Percentiles rank a stretch among this genome's conserved stretches.
Conservation (phyloP, 176 grass and related monocot species). For the Oryza coarctata region DNA sequence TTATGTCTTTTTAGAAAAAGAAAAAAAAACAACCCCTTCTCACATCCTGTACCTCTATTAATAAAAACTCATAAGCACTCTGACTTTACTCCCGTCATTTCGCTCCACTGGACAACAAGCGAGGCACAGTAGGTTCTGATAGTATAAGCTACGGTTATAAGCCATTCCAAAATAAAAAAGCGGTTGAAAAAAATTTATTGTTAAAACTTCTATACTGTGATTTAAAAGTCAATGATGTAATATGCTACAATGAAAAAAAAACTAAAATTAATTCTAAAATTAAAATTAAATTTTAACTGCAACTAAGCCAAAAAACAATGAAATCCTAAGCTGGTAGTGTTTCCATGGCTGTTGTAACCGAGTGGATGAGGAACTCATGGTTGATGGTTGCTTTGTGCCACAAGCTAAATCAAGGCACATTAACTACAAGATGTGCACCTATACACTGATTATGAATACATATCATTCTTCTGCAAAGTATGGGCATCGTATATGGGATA, state of each 20-base stretch:
- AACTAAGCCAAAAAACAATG: no score
- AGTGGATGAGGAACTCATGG: background rate
- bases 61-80: background rate
- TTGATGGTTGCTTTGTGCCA: background rate
- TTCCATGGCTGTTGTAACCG: no score
- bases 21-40: background rate
- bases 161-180: no score
- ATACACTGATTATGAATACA: background rate
- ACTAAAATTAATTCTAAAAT: no score
- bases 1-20: background rate
- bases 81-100: background rate
- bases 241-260: no score
- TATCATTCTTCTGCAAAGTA: background rate
- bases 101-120: no score
- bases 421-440: background rate
- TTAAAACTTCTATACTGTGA: no score
- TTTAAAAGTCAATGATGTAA: no score
- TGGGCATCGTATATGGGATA: background rate
- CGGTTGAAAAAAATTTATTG: no score
- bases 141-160: no score
- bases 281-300: no score
- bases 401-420: background rate
- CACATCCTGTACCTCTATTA: background rate
- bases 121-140: no score
- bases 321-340: background rate